Conservation (phyloP, 164 flowering plant species). For the Liriodendron chinense region DNA sequence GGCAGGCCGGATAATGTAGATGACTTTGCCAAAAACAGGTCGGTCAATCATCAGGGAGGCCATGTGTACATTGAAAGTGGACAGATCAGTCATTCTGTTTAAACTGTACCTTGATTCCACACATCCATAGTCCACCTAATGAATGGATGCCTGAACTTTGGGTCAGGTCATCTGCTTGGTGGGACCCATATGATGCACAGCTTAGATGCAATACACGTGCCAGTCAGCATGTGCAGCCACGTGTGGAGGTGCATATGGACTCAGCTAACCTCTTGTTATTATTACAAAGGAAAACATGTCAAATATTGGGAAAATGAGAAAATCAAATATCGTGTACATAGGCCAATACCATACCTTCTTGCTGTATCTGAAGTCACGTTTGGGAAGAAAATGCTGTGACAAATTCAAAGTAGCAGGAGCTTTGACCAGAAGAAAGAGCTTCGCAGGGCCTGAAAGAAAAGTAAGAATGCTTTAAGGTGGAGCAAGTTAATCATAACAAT, state of each 20-base stretch:
- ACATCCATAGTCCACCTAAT: too few relatives aligned
- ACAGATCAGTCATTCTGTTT: too few relatives aligned
- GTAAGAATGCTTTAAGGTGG: background rate
- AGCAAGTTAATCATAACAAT: background rate
- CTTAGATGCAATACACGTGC: background rate
- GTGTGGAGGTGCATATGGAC: background rate
- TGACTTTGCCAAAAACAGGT: too few relatives aligned
- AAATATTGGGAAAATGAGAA: background rate
- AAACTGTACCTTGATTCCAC: too few relatives aligned
- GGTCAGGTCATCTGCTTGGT: background rate
- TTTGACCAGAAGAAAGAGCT: slow-evolving; percentile 79
- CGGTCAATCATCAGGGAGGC: too few relatives aligned
- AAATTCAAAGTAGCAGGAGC: slow-evolving; percentile 70
- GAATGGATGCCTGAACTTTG: too few relatives aligned
- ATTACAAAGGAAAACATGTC: background rate
- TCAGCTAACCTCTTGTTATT: background rate
- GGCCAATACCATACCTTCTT: slow-evolving; percentile 57
- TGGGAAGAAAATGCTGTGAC: slow-evolving; percentile 91
- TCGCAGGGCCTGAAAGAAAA: slow-evolving; percentile 60
- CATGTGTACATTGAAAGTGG: too few relatives aligned
- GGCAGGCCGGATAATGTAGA: background rate
- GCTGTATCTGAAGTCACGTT: slow-evolving; percentile 79
- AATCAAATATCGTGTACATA: background rate
- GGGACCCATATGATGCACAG: background rate
- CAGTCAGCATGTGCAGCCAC: background rate